Conservation (phyloP, 2,329 filamentous ascomycete species). For the Hymenoscyphus albidus region DNA sequence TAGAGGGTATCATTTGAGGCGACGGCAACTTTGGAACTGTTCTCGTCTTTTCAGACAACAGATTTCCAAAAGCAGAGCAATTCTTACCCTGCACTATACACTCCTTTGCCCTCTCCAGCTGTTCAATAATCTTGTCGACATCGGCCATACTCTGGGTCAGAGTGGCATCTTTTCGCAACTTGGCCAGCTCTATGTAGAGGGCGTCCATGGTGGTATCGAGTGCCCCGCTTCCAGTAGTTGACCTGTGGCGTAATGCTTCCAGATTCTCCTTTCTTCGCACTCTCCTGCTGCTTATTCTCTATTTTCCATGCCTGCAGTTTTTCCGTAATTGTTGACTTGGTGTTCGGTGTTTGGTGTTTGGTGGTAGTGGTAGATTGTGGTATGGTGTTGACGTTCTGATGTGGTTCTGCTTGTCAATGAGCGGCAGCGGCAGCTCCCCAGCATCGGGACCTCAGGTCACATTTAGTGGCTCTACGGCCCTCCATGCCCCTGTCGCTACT, state of each 20-base stretch:
- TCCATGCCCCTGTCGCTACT: neutral
- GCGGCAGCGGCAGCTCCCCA: neutral
- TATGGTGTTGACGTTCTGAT: neutral
- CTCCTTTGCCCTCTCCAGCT: slow-evolving; percentile 69
- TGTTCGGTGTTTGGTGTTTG: neutral
- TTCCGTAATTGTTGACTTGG: neutral
- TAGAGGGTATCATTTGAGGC: neutral
- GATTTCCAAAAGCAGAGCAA: neutral
- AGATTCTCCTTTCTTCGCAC: neutral
- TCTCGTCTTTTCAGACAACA: neutral
- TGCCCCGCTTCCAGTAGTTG: slow-evolving; percentile 20
- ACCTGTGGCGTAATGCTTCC: neutral
- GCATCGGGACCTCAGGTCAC: neutral
- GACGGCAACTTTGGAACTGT: neutral
- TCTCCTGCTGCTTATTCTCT: neutral
- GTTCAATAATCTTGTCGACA: slow-evolving; percentile 78
- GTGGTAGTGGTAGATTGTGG: neutral
- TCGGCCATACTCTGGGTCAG: slow-evolving; percentile 52
- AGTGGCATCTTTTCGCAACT: slow-evolving; percentile 32
- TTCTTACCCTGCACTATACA: slow-evolving; percentile 59
- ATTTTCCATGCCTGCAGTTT: neutral
- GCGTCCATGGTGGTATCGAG: slow-evolving; percentile 31
- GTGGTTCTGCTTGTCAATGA: neutral
- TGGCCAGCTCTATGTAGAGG: slow-evolving; percentile 32
- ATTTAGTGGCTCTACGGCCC: neutral